Percentiles rank a stretch among this genome's conserved stretches.
Evolutionary conservation across 306 rosid species (phyloP).

Genomic region (Cercis canadensis): DNA sequence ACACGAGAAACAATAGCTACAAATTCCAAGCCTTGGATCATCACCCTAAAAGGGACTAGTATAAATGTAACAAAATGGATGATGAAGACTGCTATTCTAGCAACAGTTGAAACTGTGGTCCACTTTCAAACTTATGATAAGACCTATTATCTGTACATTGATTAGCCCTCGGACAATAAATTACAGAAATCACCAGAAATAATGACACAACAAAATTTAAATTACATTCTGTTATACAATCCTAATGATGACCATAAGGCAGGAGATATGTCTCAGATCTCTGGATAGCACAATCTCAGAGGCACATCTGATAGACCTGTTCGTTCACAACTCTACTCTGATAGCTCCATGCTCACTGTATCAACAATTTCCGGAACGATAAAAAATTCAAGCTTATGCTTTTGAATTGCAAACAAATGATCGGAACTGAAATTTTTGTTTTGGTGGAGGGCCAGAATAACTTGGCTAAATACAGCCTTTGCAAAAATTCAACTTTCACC

Average conservation of each 20-base stretch:
- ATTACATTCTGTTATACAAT: conserved; percentile 37
- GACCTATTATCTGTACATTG: conserved; percentile 31
- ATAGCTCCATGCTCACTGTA: conserved; percentile 45
- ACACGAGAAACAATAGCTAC: too few species aligned
- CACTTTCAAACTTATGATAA: too few species aligned
- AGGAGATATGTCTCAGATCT: conserved; percentile 19
- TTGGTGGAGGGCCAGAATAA: conserved; percentile 30
- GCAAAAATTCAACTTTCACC: conserved; percentile 22
- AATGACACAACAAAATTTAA: conserved; percentile 47
- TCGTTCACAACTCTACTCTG: conserved; percentile 38
- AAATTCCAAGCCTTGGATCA: too few species aligned
- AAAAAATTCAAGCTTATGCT: conserved; percentile 29
- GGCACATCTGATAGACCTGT: conserved; percentile 32
- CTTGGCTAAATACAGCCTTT: conserved; percentile 34
- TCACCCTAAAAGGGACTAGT: too few species aligned
- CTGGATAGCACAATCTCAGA: conserved; percentile 24
- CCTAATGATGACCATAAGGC: conserved; percentile 26
- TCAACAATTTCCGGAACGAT: conserved; percentile 44
- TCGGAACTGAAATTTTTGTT: conserved; percentile 37
- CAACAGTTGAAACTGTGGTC: too few species aligned
- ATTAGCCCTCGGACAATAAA: conserved; percentile 14
- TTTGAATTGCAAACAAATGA: conserved; percentile 38
- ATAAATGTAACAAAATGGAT: too few species aligned
- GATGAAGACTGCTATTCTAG: too few species aligned
- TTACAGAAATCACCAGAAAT: conserved; percentile 3